Evolutionary conservation across 2,329 filamentous ascomycete genomes (phyloP).

Genomic region (Fusarium mangiferae): DNA sequence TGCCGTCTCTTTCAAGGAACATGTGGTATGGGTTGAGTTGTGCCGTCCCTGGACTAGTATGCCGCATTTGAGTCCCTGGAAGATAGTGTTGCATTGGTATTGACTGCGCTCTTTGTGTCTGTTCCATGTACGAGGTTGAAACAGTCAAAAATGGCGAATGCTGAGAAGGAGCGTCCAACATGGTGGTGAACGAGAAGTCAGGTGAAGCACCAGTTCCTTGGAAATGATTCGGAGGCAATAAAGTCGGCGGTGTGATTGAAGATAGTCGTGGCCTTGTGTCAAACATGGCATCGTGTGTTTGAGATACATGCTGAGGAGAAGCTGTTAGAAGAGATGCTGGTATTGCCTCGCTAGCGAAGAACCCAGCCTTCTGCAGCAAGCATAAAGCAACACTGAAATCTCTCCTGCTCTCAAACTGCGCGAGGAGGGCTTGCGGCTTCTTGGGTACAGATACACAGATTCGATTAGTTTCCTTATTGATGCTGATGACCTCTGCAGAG

Average conservation of each 20-base stretch:
- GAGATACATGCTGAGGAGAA: neutral
- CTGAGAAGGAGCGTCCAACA: constrained; percentile 22
- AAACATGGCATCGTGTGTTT: neutral
- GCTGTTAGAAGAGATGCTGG: neutral
- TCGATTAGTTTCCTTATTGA: constrained; percentile 29
- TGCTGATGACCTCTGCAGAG: constrained; percentile 33
- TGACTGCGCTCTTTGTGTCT: constrained; percentile 25
- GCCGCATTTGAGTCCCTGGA: neutral
- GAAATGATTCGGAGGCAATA: neutral
- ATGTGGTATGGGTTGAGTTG: constrained; percentile 43
- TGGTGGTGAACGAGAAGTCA: constrained; percentile 18
- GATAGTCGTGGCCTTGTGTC: constrained; percentile 40
- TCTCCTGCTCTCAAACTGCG: constrained; percentile 45
- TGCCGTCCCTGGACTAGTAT: neutral
- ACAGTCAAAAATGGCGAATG: neutral
- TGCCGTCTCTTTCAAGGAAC: constrained; percentile 21
- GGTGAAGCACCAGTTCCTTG: neutral
- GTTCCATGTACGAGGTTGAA: neutral
- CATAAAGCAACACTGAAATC: constrained; percentile 49
- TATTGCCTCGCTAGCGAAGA: constrained; percentile 39
- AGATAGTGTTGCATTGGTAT: neutral
- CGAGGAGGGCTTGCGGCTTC: constrained; percentile 41
- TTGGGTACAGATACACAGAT: constrained; percentile 43
- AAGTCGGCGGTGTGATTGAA: constrained; percentile 36
- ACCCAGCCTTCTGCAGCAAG: constrained; percentile 47